phyloP scores from a whole-genome alignment of 495 filamentous ascomycete species.

The Astrothelium macrocarpum region DNA sequence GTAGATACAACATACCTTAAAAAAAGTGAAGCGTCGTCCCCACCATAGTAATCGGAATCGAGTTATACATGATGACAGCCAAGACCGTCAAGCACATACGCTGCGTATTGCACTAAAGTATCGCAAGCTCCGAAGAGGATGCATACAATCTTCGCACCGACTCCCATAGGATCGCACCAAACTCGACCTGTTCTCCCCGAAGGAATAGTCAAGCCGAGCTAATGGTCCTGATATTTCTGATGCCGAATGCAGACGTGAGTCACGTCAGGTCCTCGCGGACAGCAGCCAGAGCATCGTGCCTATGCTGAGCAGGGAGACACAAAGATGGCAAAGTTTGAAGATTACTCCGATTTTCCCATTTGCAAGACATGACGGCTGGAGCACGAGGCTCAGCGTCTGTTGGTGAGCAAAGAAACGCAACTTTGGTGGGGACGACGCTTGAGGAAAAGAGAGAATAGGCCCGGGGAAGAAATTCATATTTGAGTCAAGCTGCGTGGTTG shows the following conservation, averaged over 20 bases:
- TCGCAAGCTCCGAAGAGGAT: slow-evolving; percentile 34
- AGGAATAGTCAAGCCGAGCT: slow-evolving; percentile 26
- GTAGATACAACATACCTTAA: slow-evolving; percentile 46
- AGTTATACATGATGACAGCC: slow-evolving; percentile 58
- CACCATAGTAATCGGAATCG: slow-evolving; percentile 98
- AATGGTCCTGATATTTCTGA: slow-evolving; percentile 85
- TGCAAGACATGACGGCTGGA: slow-evolving; percentile 43
- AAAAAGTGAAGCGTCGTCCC: slow-evolving; percentile 64
- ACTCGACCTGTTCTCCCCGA: slow-evolving; percentile 30
- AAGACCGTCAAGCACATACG: slow-evolving; percentile 48
- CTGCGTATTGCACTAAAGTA: slow-evolving; percentile 99
- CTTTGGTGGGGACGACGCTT: slow-evolving; percentile 92
- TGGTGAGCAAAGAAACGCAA: slow-evolving; percentile 99
- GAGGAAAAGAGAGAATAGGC: slow-evolving; percentile 40
- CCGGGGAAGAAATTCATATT: neutral
- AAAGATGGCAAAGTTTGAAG: slow-evolving; percentile 57
- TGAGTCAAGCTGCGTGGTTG: neutral
- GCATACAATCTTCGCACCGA: slow-evolving; percentile 40
- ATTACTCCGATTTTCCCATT: slow-evolving; percentile 99
- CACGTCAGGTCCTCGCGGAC: slow-evolving; percentile 91
- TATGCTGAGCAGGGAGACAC: slow-evolving; percentile 31
- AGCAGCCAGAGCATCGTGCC: slow-evolving; percentile 40
- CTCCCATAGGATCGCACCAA: slow-evolving; percentile 32
- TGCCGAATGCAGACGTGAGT: slow-evolving; percentile 92
- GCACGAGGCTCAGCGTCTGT: slow-evolving; percentile 47